These are phyloP conservation scores for Pseudopyricularia cyperi DNA, from an alignment of 2,329 filamentous ascomycete species.

Conservation along the genomic window DNA sequence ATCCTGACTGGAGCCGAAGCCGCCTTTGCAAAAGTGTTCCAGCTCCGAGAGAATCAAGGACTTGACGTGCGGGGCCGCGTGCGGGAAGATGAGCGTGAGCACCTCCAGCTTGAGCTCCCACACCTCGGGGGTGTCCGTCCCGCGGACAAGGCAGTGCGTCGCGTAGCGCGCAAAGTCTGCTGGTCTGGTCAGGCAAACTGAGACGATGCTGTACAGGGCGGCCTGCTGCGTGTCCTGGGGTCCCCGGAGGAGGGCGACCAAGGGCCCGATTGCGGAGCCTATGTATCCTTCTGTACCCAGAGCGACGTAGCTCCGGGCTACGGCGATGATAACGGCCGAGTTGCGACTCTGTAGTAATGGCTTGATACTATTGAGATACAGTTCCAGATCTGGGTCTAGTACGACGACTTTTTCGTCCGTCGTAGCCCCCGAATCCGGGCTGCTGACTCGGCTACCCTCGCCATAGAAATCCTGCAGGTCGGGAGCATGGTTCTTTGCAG, in stretches of 20 bases:
- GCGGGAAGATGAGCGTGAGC: constrained; percentile 79
- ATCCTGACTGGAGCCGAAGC: constrained; percentile 26
- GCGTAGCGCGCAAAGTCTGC: constrained; percentile 76
- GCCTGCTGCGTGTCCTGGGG: constrained; percentile 81
- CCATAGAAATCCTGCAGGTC: constrained; percentile 70
- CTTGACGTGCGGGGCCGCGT: constrained; percentile 63
- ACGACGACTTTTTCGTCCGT: constrained; percentile 42
- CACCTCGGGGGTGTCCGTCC: constrained; percentile 65
- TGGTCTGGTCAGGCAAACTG: constrained; percentile 69
- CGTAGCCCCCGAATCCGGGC: constrained; percentile 15
- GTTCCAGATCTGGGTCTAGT: constrained; percentile 68
- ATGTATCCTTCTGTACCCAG: constrained; percentile 71
- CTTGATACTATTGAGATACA: constrained; percentile 67
- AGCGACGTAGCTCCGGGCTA: constrained; percentile 73
- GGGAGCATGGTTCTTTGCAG: constrained; percentile 17
- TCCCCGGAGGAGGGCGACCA: constrained; percentile 74
- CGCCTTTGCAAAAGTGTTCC: constrained; percentile 75
- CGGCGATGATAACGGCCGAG: constrained; percentile 79
- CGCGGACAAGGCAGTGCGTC: constrained; percentile 77
- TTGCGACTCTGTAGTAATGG: constrained; percentile 88
- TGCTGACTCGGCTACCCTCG: constrained; percentile 34
- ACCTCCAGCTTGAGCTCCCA: constrained; percentile 90
- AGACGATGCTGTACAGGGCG: constrained; percentile 86
- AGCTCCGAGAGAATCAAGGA: constrained; percentile 83
- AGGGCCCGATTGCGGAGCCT: constrained; percentile 61